Evolutionary conservation across 352 stramenopile species (phyloP), one percentile per base, ranked within the genome.

Genomic region (Phytopythium montanum): DNA sequence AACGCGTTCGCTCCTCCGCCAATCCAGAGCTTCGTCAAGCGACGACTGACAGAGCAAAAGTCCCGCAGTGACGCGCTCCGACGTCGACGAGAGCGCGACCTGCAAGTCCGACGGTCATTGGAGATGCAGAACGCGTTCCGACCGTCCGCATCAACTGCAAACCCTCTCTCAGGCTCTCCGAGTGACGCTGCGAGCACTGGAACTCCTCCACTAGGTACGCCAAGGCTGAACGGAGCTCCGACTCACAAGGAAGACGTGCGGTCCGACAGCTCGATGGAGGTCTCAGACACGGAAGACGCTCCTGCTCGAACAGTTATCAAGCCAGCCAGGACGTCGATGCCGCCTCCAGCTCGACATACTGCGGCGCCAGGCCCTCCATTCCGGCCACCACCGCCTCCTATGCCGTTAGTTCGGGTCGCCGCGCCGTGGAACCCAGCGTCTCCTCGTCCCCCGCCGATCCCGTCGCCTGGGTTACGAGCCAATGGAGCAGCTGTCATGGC

Each of bases 11-110:
- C 75, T 5, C 85, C 85, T 39, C 85, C 85, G n/a, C 79, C 76
- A 16, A 94, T 95, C 61, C 81, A 95, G 49, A 94, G 84, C 56
- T 95, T 94, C 60, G 72, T 86, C 21, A 90, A 92, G 49, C 76
- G 85, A 12, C 73, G 82, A 46, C 66, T 82, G 26, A 91, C 82
- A 0, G 87, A 94, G 62, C 85, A 94, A 38, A 92, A 90, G 52
- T 68, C 82, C 33, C 79, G 82, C 3, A 84, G 66, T 3, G 83
- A 95, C 36, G 82, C 83, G 14, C 39, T 95, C 41, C 76, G 76
- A 5, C 87, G 85, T 33, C 85, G 87, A 26, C 78, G 87, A 2
- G 87, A 95, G 50, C 73, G 77, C 28, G 87, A 95, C 60, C 65
- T 83, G 59, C 75, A 87, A 36, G 80, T 95, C 34, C 81, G 85